Evolutionary conservation across 768 basidiomycete species (phyloP).

Genomic region (Tulasnella sp.): DNA sequence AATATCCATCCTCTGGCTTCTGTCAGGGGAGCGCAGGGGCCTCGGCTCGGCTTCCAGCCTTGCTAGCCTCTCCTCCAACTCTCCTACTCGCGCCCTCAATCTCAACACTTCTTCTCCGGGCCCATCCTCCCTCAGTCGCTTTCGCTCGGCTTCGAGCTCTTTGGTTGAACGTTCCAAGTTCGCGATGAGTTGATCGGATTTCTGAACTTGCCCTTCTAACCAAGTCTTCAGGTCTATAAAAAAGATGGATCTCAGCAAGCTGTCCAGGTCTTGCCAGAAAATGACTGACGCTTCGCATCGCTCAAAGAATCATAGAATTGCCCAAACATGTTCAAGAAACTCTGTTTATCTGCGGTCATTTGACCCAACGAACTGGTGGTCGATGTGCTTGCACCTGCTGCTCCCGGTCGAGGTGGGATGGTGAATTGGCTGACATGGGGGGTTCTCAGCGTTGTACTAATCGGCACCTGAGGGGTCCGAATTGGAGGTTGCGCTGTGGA

Average conservation of each 20-base stretch:
- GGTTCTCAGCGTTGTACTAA: slow-evolving; percentile 21
- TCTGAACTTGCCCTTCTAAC: slow-evolving; percentile 23
- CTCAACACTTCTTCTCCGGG: neutral
- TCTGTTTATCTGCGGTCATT: slow-evolving; percentile 18
- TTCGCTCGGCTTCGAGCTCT: slow-evolving; percentile 19
- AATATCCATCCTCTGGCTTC: slow-evolving; percentile 4
- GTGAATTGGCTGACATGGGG: slow-evolving; percentile 24
- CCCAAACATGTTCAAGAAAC: slow-evolving; percentile 21
- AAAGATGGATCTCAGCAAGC: neutral
- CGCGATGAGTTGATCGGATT: slow-evolving; percentile 21
- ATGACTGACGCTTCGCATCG: slow-evolving; percentile 22
- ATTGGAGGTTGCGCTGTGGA: slow-evolving; percentile 5
- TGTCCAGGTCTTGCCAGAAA: neutral
- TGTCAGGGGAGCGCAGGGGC: neutral
- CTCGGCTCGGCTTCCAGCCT: slow-evolving; percentile 3
- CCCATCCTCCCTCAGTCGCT: neutral
- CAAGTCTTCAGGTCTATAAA: slow-evolving; percentile 21
- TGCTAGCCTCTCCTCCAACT: slow-evolving; percentile 14
- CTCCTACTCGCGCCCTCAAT: slow-evolving; percentile 12
- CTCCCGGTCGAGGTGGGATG: neutral
- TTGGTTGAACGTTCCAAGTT: slow-evolving; percentile 15
- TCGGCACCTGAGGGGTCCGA: slow-evolving; percentile 14
- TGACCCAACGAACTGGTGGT: neutral
- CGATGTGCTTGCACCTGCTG: neutral
- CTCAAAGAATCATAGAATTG: slow-evolving; percentile 24